Evolutionary conservation across 441 rosid genomes (phyloP), one percentile per base, ranked within the genome.

Genomic region (Gossypium gossypioides): DNA sequence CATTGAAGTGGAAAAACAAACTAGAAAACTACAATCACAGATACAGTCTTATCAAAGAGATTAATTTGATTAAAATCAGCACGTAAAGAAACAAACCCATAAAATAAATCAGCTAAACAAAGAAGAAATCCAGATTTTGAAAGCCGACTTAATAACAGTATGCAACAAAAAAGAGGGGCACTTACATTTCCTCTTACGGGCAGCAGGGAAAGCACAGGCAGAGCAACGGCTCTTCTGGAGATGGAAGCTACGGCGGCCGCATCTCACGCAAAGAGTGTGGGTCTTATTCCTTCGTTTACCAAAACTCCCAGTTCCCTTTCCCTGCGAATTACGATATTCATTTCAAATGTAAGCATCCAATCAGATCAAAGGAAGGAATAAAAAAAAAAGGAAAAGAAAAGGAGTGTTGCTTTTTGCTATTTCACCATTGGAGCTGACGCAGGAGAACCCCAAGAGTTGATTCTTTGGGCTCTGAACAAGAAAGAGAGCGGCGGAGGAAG

Each of bases 211-310:
- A 37, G 81, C 98, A 76, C 98, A 91, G 59, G 90, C 96, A 12
- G 90, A 21, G 77, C 98, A 93, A 1, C 96, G 96, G 80, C 98
- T 89, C 86, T 93, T 91, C 88, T 89, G 97, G 61, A 91, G 95
- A 79, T 93, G 97, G 84, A 89, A 91, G 80, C 94, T 91, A 15
- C 98, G 96, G 44, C 93, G 97, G 42, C 98, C 98, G 64, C 98
- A 93, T 80, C 98, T 87, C 13, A 89, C 94, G 67, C 97, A 93
- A 55, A 93, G 88, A 2, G 98, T 91, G 87, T 91, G 96, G 27
- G 96, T 87, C 91, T 91, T 93, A 91, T 93, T 93, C 85, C 98
- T 91, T 71, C 98, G 81, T 88, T 93, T 89, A 64, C 98, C 97
- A 51, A 93, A 93, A 84, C 97, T 91, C 72, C 92, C 96, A 5